Base-by-base conservation (phyloP, 1,139 yeast species). In the Candida pseudoviswanathii region DNA sequence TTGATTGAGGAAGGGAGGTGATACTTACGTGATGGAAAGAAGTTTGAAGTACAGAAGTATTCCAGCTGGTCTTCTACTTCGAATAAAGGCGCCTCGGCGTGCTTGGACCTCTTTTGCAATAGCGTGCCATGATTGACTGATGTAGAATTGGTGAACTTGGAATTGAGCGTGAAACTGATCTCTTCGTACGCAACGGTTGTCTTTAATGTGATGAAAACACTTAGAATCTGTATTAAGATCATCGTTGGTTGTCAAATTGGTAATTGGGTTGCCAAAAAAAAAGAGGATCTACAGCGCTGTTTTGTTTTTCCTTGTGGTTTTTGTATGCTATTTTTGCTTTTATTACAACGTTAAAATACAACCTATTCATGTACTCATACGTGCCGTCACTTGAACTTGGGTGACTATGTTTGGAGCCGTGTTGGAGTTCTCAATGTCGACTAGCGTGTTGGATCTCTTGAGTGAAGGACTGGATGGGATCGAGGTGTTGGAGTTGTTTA, bases 381-480 rank as follows among this genome's bases (percentile, higher is more conserved):
- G 55, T 11, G 76, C 77, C 8, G 77, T 73, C 21, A 75, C 81
- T 53, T 74, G 80, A n/a, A 76, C 70, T 6, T 75, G 75, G 0
- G 80, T 73, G n/a, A 76, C 68, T 3, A 74, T 69, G 51, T 66
- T 73, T 2, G 79, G 77, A 5, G 78, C 76, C 9, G 71, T 33
- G 27, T 44, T 51, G 33, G 60, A 63, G 32, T 63, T 66, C 29
- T 63, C 63, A 9, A 69, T 54, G 27, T 71, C 77, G 32, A 67
- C 48, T 22, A 51, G 41, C 3, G 54, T 51, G 7, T 70, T 60
- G 3, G 77, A 68, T 49, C 68, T 65, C 46, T 54, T 63, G 44
- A 64, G 36, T 4, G 47, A 44, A 4, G 53, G 48, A 38, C 45
- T 48, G 8, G 50, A 54, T 41, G 55, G 54, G 16, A 45, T 51